Base-by-base conservation (phyloP, 805 yeast species). In the Starmerella vitae region DNA sequence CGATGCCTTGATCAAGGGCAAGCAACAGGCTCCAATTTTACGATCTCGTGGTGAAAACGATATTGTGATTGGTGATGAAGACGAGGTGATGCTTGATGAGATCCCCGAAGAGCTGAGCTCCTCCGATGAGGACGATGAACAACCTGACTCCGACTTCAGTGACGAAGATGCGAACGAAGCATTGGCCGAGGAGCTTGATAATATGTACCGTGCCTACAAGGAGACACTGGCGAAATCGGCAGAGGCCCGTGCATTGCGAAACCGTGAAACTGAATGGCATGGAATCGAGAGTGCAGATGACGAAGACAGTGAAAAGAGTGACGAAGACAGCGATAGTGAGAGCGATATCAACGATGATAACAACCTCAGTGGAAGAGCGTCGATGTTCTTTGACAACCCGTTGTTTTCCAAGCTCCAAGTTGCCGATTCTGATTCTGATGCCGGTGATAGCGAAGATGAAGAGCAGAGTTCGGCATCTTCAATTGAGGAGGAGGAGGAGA, bases 121-220 rank as follows among this genome's bases (percentile, higher is more conserved):
- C 14, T 54, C 50, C 12, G 50, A 39, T 5, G 64, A 56, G 5
- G 60, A 56, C 32, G 60, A 59, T 34, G 54, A 52, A n/a, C 58
- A 51, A 18, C 57, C 56, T 17, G 54, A 52, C 6, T 53, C 48
- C 14, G 57, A 46, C 17, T 20, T 43, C 10, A 59, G 57, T 20
- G 55, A 55, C 12, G 61, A 52, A 8, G 63, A 48, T n/a, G 70
- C 71, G 3, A 71, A 64, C 39, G 68, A 65, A 30, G 52, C 52
- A 9, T 68, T 91, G 42, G 99, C 86, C 54, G 74, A 71, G 8
- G 81, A 85, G 61, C 67, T 91, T 42, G 84, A 86, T 56, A 69
- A 67, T 43, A 82, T 85, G 94, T 86, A 86, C 55, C 63, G 66
- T 36, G 65, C 70, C 29, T 84, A 72, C 57, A 82, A 82, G 56